Conservation (phyloP, 2,329 filamentous ascomycete species). For the Colletotrichum orbiculare region DNA sequence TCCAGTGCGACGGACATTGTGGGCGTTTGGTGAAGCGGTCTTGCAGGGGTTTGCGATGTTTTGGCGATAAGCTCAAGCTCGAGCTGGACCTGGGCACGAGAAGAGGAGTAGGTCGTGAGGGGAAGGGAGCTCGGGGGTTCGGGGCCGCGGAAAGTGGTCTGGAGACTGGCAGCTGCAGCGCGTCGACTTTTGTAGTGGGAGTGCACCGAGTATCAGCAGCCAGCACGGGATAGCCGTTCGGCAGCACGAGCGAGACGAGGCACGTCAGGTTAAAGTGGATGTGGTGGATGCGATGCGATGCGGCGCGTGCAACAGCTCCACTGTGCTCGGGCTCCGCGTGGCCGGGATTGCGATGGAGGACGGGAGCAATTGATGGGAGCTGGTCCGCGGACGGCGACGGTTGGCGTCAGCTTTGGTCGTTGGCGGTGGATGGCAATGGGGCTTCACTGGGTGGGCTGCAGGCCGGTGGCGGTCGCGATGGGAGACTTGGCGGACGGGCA, state of each 20-base stretch:
- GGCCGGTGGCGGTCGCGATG: no score
- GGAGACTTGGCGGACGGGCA: not conserved
- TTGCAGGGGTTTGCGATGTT: not conserved
- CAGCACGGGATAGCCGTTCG: constrained; percentile 17
- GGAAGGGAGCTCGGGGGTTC: constrained; percentile 28
- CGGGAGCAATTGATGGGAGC: no score
- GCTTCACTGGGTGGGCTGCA: no score
- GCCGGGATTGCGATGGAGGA: constrained; percentile 14
- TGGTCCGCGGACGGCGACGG: not conserved
- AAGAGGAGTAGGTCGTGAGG: constrained; percentile 27
- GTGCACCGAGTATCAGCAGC: constrained; percentile 31
- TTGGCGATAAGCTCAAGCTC: not conserved
- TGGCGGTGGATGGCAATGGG: not conserved
- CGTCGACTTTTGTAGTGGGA: constrained; percentile 27
- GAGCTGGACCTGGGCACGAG: not conserved
- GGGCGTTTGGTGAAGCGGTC: not conserved
- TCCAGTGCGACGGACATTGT: constrained; percentile 51
- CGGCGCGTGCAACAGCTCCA: constrained; percentile 31
- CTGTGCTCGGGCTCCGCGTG: constrained; percentile 32
- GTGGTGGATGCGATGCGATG: not conserved
- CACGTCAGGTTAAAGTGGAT: constrained; percentile 24
- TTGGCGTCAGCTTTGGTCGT: not conserved
- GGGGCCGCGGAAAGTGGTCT: constrained; percentile 10
- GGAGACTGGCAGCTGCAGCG: constrained; percentile 9
- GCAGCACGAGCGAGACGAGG: not conserved